Percentiles rank a stretch among this genome's conserved stretches.
These are phyloP conservation scores for Xylaria palmicola DNA, from an alignment of 495 filamentous ascomycete species.

Conservation along the genomic window DNA sequence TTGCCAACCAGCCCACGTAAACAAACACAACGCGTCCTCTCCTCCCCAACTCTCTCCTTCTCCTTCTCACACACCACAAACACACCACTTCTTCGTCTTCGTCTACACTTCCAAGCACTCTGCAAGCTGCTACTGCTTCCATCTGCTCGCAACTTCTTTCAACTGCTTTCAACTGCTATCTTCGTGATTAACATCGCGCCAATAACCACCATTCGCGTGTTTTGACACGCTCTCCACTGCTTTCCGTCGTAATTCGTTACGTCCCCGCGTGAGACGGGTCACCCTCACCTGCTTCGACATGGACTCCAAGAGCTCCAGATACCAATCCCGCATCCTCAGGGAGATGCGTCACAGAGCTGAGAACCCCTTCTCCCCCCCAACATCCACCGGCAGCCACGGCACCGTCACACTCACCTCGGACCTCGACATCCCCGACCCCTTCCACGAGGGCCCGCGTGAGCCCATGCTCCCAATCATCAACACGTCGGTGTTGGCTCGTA, in stretches of 20 bases:
- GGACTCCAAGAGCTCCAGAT: constrained; percentile 28
- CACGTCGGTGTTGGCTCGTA: constrained; percentile 61
- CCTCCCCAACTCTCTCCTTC: neutral
- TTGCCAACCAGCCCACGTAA: constrained; percentile 1
- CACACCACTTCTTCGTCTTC: neutral
- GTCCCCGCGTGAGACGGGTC: constrained; percentile 10
- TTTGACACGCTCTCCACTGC: neutral
- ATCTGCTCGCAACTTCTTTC: constrained; percentile 10
- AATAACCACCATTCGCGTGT: constrained; percentile 1
- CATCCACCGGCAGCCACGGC: constrained; percentile 53
- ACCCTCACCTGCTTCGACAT: constrained; percentile 17
- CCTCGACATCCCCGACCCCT: constrained; percentile 37
- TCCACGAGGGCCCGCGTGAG: constrained; percentile 46
- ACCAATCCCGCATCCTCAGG: constrained; percentile 38
- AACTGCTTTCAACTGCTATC: constrained; percentile 7
- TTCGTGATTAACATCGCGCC: neutral
- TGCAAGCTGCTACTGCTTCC: constrained; percentile 7
- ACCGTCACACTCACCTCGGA: constrained; percentile 50
- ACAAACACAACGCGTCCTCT: constrained; percentile 11
- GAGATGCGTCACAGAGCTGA: constrained; percentile 39
- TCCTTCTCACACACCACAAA: neutral
- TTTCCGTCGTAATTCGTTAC: neutral
- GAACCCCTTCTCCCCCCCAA: constrained; percentile 50
- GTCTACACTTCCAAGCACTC: neutral
- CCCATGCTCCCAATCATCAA: constrained; percentile 42